Evolutionary conservation across 2,329 filamentous ascomycete species (phyloP).

Genomic region (Penicillium sp.): DNA sequence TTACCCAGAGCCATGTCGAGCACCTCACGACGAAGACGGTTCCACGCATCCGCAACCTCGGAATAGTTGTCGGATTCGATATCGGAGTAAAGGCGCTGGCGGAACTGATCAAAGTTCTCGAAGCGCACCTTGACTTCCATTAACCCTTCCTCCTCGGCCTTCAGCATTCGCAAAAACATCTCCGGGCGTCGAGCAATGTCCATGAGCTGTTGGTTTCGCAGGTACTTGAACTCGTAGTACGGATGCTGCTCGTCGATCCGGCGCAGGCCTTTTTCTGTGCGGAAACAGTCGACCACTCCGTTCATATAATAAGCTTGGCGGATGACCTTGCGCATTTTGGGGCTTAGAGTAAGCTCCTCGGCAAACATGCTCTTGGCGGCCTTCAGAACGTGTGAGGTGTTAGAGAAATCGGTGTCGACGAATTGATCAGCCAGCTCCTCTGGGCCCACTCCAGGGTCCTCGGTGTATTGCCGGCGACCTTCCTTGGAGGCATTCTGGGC

Average conservation of each 20-base stretch:
- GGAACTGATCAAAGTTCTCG: constrained; percentile 70
- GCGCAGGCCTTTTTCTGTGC: constrained; percentile 89
- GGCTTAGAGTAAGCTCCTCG: constrained; percentile 83
- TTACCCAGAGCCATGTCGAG: constrained; percentile 76
- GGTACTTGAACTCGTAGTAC: constrained; percentile 97
- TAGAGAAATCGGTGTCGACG: constrained; percentile 67
- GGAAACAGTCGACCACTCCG: constrained; percentile 77
- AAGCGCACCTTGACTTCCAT: constrained; percentile 79
- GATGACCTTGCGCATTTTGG: constrained; percentile 83
- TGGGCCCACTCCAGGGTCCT: constrained; percentile 74
- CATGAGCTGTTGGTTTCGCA: constrained; percentile 78
- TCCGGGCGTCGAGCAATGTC: constrained; percentile 81
- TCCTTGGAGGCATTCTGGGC: constrained; percentile 79
- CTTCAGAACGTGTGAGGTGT: constrained; percentile 67
- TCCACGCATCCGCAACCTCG: constrained; percentile 92
- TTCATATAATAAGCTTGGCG: constrained; percentile 76
- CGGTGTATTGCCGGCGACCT: constrained; percentile 73
- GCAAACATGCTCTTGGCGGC: constrained; percentile 83
- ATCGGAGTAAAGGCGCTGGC: constrained; percentile 69
- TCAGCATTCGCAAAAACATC: constrained; percentile 93
- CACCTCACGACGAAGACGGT: constrained; percentile 77
- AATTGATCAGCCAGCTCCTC: constrained; percentile 82
- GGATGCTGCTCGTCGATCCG: constrained; percentile 93
- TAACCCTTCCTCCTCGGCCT: constrained; percentile 88
- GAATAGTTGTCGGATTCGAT: constrained; percentile 95